These are phyloP conservation scores for Malus hybrid DNA, from an alignment of 331 rosid species.

Conservation along the genomic window DNA sequence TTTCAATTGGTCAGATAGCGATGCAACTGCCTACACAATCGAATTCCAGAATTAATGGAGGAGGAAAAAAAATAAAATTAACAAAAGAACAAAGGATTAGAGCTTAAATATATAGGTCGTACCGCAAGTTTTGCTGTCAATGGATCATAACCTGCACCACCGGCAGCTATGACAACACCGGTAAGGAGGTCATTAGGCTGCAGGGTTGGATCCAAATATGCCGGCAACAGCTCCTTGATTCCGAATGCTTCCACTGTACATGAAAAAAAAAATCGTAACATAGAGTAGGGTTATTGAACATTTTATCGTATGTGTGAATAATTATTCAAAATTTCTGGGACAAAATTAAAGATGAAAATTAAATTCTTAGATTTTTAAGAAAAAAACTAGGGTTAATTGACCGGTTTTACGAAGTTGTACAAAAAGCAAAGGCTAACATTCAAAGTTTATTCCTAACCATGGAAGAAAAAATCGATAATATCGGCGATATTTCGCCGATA, in stretches of 20 bases:
- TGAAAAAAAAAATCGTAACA: neutral
- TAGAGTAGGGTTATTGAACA: neutral
- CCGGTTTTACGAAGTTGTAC: neutral
- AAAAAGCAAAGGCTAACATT: neutral
- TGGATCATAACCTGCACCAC: slow-evolving; percentile 44
- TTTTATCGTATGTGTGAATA: neutral
- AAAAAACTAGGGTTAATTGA: neutral
- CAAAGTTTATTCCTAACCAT: neutral
- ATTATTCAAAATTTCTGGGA: neutral
- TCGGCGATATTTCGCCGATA: no score
- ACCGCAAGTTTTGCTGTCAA: slow-evolving; percentile 25
- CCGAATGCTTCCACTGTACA: slow-evolving; percentile 29
- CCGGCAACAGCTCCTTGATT: slow-evolving; percentile 13
- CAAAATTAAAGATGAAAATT: neutral
- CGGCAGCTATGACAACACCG: slow-evolving; percentile 34
- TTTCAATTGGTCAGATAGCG: slow-evolving; percentile 32
- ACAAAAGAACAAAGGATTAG: neutral
- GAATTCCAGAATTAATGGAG: neutral
- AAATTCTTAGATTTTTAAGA: neutral
- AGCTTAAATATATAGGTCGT: neutral
- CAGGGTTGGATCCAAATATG: slow-evolving; percentile 19
- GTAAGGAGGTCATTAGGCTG: slow-evolving; percentile 18
- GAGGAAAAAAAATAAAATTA: neutral
- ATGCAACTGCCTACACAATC: slow-evolving; percentile 14
- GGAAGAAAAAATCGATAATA: no score